Conservation (phyloP, 306 rosid species). For the Casuarina glauca region DNA sequence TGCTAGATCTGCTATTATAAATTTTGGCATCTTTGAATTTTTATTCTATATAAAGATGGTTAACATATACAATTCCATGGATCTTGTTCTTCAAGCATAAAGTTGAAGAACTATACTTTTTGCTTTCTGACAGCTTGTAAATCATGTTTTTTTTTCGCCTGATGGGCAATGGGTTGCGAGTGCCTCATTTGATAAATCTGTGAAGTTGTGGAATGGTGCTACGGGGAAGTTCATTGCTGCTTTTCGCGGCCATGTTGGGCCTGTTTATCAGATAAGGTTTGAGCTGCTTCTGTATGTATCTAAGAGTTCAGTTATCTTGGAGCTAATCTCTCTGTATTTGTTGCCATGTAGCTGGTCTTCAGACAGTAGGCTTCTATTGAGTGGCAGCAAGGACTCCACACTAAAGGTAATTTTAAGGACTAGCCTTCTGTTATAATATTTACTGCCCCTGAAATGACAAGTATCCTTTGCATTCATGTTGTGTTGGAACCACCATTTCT, state of each 20-base stretch:
- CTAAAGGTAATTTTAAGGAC: conserved; percentile 61
- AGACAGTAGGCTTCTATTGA: conserved; percentile 89
- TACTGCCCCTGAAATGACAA: neutral
- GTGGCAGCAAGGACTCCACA: conserved; percentile 93
- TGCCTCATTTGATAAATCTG: conserved; percentile 94
- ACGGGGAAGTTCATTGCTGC: conserved; percentile 83
- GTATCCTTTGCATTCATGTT: conserved; percentile 14
- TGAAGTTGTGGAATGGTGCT: conserved; percentile 82
- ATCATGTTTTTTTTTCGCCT: conserved; percentile 91
- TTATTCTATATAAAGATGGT: neutral
- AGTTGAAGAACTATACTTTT: conserved; percentile 17
- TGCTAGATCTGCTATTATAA: neutral
- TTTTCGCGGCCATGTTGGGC: conserved; percentile 89
- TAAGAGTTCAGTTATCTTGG: conserved; percentile 1
- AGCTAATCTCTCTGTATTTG: conserved; percentile 23
- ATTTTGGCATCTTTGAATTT: neutral
- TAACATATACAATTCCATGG: neutral
- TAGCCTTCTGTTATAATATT: neutral
- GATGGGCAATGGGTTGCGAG: conserved; percentile 99
- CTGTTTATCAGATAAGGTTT: conserved; percentile 94
- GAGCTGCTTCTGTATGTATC: neutral
- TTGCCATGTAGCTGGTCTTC: conserved; percentile 85
- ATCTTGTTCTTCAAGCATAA: conserved; percentile 17
- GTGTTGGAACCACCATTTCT: neutral
- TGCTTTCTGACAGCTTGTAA: conserved; percentile 65